phyloP scores from a whole-genome alignment of 306 rosid species.

The Cicer arietinum region DNA sequence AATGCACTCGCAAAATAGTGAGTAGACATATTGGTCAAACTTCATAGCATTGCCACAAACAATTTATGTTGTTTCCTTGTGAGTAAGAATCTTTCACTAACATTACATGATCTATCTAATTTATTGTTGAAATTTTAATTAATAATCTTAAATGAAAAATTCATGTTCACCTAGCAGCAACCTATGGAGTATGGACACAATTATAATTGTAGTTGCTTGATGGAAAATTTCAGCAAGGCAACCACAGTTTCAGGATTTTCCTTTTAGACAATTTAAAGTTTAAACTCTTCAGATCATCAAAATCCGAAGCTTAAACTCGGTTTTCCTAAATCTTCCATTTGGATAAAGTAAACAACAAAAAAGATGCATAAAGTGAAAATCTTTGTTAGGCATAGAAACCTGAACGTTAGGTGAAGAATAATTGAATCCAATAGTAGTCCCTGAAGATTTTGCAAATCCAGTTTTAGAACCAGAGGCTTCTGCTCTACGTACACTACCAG shows the following conservation, averaged over 20 bases:
- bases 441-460: constrained; percentile 40
- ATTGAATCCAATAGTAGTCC: constrained; percentile 60
- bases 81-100: neutral
- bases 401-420: constrained; percentile 64
- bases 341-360: neutral
- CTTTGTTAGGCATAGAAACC: constrained; percentile 54
- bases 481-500: constrained; percentile 49
- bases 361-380: neutral
- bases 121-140: neutral
- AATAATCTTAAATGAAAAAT: constrained; percentile 4
- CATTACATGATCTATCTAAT: neutral
- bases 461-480: constrained; percentile 59
- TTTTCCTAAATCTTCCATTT: neutral
- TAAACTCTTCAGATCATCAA: constrained; percentile 8
- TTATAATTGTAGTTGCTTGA: neutral
- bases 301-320: neutral
- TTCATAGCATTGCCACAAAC: neutral
- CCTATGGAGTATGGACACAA: neutral
- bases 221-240: neutral
- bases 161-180: neutral
- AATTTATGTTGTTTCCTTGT: neutral
- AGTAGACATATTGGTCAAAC: neutral
- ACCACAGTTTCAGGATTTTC: neutral
- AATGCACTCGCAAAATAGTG: constrained; percentile 19
- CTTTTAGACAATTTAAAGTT: neutral